Evolutionary conservation across 225 moss, liverwort and hornwort species (phyloP).

Genomic region (Pleurozium schreberi): DNA sequence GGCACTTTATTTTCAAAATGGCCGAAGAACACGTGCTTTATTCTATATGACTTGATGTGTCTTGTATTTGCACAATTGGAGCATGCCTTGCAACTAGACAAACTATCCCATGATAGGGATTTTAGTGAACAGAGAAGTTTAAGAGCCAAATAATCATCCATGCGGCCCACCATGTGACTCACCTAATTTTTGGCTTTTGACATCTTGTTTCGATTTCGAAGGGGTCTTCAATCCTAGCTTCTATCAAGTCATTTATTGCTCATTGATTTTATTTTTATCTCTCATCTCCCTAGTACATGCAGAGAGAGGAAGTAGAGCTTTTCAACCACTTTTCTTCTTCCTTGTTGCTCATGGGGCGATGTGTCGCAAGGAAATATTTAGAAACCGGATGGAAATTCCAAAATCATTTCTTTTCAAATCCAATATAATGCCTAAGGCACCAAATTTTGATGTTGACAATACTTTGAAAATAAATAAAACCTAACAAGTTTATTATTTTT

Average conservation of each 20-base stretch:
- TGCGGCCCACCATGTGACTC: fast-evolving
- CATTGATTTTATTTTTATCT: neutral
- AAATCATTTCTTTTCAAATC: neutral
- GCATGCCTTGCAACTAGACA: fast-evolving
- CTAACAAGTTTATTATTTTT: too few relatives aligned
- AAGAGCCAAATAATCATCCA: neutral
- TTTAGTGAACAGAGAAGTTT: fast-evolving
- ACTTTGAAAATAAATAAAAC: too few relatives aligned
- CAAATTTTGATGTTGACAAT: too few relatives aligned
- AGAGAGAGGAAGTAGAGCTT: neutral
- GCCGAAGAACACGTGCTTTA: fast-evolving
- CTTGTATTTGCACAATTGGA: neutral
- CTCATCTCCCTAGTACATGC: fast-evolving
- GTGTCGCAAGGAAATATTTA: fast-evolving
- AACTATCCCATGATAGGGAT: fast-evolving
- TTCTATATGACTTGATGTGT: neutral
- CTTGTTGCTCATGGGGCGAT: fast-evolving
- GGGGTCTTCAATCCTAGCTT: too few relatives aligned
- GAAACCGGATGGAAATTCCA: fast-evolving
- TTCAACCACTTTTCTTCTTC: fast-evolving
- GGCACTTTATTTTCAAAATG: neutral
- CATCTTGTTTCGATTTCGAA: neutral
- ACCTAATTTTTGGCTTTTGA: neutral
- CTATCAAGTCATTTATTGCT: neutral
- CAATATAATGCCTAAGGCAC: too few relatives aligned